Conservation (phyloP, 345 rosid genomes). For the Streptanthus diversifolius region DNA sequence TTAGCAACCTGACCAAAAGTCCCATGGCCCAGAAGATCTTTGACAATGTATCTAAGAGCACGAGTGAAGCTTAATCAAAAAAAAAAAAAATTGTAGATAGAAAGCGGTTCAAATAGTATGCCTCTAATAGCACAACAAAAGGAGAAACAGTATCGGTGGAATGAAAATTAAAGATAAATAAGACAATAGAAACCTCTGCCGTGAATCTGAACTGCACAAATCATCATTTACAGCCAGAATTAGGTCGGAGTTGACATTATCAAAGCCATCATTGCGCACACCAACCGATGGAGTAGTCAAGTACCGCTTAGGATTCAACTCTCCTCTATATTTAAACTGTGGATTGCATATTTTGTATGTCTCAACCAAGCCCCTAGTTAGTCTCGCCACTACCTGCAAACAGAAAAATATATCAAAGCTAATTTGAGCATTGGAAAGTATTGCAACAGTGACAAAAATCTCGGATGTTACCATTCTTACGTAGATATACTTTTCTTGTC, state of each 20-base stretch:
- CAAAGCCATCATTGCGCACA: slow-evolving; percentile 88
- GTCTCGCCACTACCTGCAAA: slow-evolving; percentile 81
- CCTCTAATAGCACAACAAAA: slow-evolving; percentile 16
- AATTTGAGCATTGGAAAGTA: slow-evolving; percentile 10
- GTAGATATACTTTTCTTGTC: slow-evolving; percentile 7
- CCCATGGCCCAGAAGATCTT: slow-evolving; percentile 99
- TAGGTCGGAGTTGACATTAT: slow-evolving; percentile 92
- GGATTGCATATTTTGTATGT: slow-evolving; percentile 89
- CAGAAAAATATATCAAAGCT: slow-evolving; percentile 7
- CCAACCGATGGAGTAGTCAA: slow-evolving; percentile 94
- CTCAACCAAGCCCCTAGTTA: slow-evolving; percentile 82
- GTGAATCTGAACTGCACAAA: slow-evolving; percentile 68
- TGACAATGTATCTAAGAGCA: slow-evolving; percentile 78
- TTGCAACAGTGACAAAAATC: slow-evolving; percentile 4
- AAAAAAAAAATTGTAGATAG: no score
- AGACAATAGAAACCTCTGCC: slow-evolving; percentile 58
- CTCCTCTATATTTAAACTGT: slow-evolving; percentile 84
- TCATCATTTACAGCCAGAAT: slow-evolving; percentile 75
- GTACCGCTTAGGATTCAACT: slow-evolving; percentile 90
- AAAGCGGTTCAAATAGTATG: slow-evolving; percentile 3
- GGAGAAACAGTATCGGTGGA: neutral
- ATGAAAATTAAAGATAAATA: slow-evolving; percentile 2
- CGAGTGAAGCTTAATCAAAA: slow-evolving; percentile 26
- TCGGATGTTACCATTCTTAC: neutral
- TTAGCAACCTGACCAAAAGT: slow-evolving; percentile 99